Evolutionary conservation across 2,329 filamentous ascomycete genomes (phyloP), one percentile per base, ranked within the genome.

Genomic region (Aureobasidium lini): DNA sequence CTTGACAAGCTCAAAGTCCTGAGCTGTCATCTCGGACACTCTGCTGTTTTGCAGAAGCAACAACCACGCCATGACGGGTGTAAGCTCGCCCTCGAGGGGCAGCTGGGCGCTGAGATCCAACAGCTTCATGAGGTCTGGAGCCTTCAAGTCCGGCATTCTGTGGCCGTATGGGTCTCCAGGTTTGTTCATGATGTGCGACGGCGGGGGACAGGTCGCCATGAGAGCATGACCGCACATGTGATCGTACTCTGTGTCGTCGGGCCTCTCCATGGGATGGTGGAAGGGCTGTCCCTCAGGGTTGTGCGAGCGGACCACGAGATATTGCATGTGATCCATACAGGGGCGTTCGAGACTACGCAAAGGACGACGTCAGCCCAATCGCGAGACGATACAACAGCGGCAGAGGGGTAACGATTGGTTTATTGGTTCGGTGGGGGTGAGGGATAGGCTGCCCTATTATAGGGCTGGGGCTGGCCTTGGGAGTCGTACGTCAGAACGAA

Each of bases 41-140:
- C 87, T 79, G 39, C 87, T 83, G 72, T 94, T 86, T 47, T 79
- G 81, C 63, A 90, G 77, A 52, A 97, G 81, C 75, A 89, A 88
- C 52, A 90, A 88, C 84, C 94, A 93, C 0, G 92, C 92, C 90
- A 95, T 95, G 65, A 96, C 89, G 0, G 94, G 94, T 16, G 93
- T 97, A 67, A 97, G 89, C 74, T 95, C 90, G 56, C 90, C 90
- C 2, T 73, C 70, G 57, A 94, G 83, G 66, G 94, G 86, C 29
- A 96, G 80, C 66, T 86, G 85, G 66, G 86, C 83, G 75, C 90
- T 96, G 59, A 96, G 80, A 69, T 95, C 88, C 62, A 96, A 81
- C 57, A 97, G 79, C 57, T 88, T 95, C 54, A 86, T 78, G 52
- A 99, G 80, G 68, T 94, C 90, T 39, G 82, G 82, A 70, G 87